Evolutionary conservation across 768 basidiomycete genomes (phyloP), one percentile per base, ranked within the genome.

Genomic region (Termitomyces sp.): DNA sequence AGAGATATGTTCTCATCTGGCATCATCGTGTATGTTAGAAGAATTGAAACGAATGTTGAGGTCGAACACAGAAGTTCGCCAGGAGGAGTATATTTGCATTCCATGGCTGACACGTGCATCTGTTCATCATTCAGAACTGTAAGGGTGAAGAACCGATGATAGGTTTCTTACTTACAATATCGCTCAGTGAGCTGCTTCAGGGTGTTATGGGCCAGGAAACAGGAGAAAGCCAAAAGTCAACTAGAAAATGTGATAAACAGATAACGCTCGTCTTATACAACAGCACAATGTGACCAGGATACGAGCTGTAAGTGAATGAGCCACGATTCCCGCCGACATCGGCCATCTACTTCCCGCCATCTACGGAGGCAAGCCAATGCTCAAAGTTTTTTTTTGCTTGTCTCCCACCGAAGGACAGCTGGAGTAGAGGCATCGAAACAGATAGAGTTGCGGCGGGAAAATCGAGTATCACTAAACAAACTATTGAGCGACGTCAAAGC

Each of bases 391-490:
- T 47, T 37, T 25, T 19, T 17, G n/a, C 35, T 25, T 35, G 23
- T 19, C 23, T 50, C 9, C 23, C 4, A n/a, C 34, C 21, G 23
- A 27, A 44, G 17, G 38, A 32, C 16, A 25, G 53, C 37, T 29
- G 53, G 53, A 38, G 32, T 27, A 46, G 42, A 34, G 42, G 14
- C 48, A 47, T 46, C 21, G 42, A 52, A 53, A 56, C 43, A 53
- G 7, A 44, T 37, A 5, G 31, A 23, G 40, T 41, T 21, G 32
- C 14, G 35, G 29, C 1, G 41, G 45, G 14, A 35, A 32, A 23
- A 27, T 27, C 49, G 4, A 49, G 37, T 42, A 19, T 46, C n/a
- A 37, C 16, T 16, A 38, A 17, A 50, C 17, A 38, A 17, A 50
- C n/a, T 10, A 29, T 27, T 7, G 37, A 11, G 52, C n/a, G 58